phyloP scores from a whole-genome alignment of 2,329 filamentous ascomycete species.

The Xylariaceae sp. region DNA sequence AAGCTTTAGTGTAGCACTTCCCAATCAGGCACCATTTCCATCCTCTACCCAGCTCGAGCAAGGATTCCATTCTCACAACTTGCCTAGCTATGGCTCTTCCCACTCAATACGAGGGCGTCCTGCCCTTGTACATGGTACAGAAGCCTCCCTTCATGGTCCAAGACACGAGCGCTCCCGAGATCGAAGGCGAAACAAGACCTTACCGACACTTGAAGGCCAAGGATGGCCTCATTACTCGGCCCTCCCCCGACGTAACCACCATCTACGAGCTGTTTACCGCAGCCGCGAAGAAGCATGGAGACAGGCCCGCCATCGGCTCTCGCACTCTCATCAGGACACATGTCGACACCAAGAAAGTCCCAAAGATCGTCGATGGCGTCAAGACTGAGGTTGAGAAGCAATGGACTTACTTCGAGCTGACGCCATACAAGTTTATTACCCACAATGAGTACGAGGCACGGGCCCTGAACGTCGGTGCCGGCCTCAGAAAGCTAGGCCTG shows the following conservation, averaged over 20 bases:
- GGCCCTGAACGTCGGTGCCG: constrained; percentile 65
- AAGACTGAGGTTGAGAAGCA: constrained; percentile 80
- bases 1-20: background rate
- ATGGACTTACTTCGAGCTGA: constrained; percentile 86
- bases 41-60: background rate
- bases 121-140: constrained; percentile 57
- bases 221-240: constrained; percentile 62
- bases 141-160: constrained; percentile 74
- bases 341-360: constrained; percentile 80
- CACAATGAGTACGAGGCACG: constrained; percentile 75
- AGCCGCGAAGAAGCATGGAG: constrained; percentile 59
- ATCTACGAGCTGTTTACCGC: constrained; percentile 74
- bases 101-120: constrained; percentile 38
- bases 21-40: background rate
- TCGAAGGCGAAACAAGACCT: constrained; percentile 79
- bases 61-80: background rate
- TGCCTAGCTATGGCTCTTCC: constrained; percentile 25
- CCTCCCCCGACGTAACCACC: constrained; percentile 67
- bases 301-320: constrained; percentile 63
- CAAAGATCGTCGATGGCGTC: constrained; percentile 81
- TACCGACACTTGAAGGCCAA: constrained; percentile 69
- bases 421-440: constrained; percentile 69
- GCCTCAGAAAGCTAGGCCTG: constrained; percentile 70
- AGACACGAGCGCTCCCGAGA: constrained; percentile 60
- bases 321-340: constrained; percentile 74